phyloP scores from a whole-genome alignment of 176 grass and related monocot species.

The Guadua angustifolia region DNA sequence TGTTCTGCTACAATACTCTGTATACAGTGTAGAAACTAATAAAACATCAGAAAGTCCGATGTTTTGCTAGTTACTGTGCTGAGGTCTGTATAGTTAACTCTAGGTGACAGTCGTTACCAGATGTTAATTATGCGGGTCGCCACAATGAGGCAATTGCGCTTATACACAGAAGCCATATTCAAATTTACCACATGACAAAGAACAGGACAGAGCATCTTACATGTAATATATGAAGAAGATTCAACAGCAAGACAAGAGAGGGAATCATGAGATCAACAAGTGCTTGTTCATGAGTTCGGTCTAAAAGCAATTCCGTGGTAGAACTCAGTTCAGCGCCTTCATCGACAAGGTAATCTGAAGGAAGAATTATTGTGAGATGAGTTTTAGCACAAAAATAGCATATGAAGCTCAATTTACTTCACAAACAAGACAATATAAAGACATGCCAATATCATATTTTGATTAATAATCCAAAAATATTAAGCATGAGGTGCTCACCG shows the following conservation, averaged over 20 bases:
- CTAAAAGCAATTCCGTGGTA: conserved; percentile 89
- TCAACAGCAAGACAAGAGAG: conserved; percentile 89
- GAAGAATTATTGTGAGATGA: conserved; percentile 42
- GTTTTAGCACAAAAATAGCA: conserved; percentile 41
- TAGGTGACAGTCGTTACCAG: no score
- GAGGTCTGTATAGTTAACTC: no score
- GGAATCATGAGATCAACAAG: conserved; percentile 96
- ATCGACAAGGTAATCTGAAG: conserved; percentile 95
- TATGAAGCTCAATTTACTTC: conserved; percentile 28
- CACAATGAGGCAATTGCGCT: conserved; percentile 26
- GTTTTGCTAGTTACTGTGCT: no score
- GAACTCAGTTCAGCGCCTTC: conserved; percentile 94
- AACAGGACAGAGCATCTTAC: conserved; percentile 56
- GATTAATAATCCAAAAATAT: conserved; percentile 6
- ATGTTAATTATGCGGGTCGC: no score
- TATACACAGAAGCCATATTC: not conserved
- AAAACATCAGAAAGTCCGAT: no score
- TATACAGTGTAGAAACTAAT: no score
- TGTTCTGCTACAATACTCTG: no score
- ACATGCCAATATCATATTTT: not conserved
- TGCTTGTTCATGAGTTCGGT: conserved; percentile 84
- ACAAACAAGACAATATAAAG: conserved; percentile 28
- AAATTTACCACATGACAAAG: conserved; percentile 8
- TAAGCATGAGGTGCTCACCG: conserved; percentile 54
- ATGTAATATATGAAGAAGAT: conserved; percentile 81